Evolutionary conservation across 352 stramenopile genomes (phyloP), one percentile per base, ranked within the genome.

Genomic region (Elongisporangium undulatum): DNA sequence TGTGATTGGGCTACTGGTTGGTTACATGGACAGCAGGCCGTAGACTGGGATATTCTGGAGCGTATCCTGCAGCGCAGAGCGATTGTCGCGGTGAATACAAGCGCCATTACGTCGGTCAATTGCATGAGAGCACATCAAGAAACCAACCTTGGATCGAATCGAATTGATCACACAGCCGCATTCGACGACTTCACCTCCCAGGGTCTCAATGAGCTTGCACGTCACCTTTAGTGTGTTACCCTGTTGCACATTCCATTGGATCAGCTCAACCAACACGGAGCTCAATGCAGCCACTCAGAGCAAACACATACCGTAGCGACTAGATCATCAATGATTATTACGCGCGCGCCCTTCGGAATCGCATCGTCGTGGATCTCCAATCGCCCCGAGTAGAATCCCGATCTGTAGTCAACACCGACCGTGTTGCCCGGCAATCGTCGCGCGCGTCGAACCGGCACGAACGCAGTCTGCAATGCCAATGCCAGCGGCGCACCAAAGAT

Each of bases 311-410:
- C 83, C 75, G 85, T 90, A 3, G 82, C 82, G 24, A 94, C 85
- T 12, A 90, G 64, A 56, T 94, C 85, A 57, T 94, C 82, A 34
- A 94, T 89, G 59, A 94, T 78, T 19, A 91, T 74, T 8, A 92
- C 81, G 58, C 85, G 82, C 8, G 66, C 78, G 56, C 82, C 85
- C 17, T 68, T 75, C 9, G 75, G 68, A 58, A 94, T 89, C n/a
- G 81, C 79, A 53, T 94, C 82, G 48, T 89, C 77, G 60, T 94
- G 85, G 53, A 94, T 89, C 64, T 94, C 85, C 74, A 92, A 77
- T 12, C 85, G 77, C 0, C 80, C 79, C 0, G 77, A 75, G 62
- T 81, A 89, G 49, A 89, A 94, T 10, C 83, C 81, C 24, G 80
- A 89, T 8, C 75, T 80, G 68, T 90, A 94, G 63, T 94, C 81